Base-by-base conservation (phyloP, 495 filamentous ascomycete species). In the Hypoxylon lienhwacheense region DNA sequence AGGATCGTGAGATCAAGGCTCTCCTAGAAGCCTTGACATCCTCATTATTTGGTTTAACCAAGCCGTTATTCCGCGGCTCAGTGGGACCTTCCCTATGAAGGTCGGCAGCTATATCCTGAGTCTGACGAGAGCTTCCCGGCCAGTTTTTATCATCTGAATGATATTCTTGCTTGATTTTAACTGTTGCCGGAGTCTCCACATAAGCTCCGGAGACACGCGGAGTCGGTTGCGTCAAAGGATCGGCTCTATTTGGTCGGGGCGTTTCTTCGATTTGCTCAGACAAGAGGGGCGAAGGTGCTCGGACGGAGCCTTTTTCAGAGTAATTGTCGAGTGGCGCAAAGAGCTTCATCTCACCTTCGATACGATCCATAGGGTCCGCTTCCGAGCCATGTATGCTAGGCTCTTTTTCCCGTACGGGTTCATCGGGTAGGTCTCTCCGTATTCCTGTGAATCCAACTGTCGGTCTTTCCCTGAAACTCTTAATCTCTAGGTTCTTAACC, bases 351-450 rank as follows among this genome's bases (percentile, higher is more conserved):
- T 82, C 79, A 11, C 70, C 74, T 31, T 78, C 68, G 15, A 82
- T 82, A 12, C 79, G 75, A 47, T 80, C 79, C 15, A 73, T 75
- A 4, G 79, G 79, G 53, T 82, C 79, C n/a, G 64, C 66, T 33
- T 82, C 78, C 15, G 79, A 81, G 22, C 70, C 67, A 17, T 66
- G 64, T 31, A 65, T 53, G 53, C 71, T 77, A n/a, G 65, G 60
- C 21, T 65, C 55, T 40, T 74, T 76, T 43, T 66, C 62, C 16
- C 57, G 59, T 16, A 63, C 35, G 10, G 75, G 75, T 28, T 77
- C 73, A n/a, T 59, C 60, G 3, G 71, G 75, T 12, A 60, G 39
- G 14, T 50, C 59, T 28, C 68, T 59, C 17, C 43, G 61, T 21
- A 79, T 47, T 8, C 68, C 68, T 7, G 64, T 63, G 44, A 77